phyloP scores from a whole-genome alignment of 768 basidiomycete species.

The Leccinum disarticulatum region DNA sequence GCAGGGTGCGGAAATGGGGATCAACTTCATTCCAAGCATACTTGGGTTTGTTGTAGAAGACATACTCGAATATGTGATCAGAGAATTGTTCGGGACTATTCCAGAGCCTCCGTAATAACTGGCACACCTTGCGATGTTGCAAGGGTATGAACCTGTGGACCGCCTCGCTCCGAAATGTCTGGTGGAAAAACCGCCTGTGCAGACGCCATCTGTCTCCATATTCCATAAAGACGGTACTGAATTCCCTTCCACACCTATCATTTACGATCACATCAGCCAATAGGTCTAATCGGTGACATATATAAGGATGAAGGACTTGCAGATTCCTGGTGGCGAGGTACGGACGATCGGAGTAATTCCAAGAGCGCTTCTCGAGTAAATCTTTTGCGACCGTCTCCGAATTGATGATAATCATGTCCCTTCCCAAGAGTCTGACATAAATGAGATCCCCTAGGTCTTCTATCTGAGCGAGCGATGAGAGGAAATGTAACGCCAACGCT shows the following conservation, averaged over 20 bases:
- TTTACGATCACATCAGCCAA: background rate
- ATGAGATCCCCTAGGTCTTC: conserved; percentile 42
- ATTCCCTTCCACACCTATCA: conserved; percentile 21
- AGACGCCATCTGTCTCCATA: conserved; percentile 37
- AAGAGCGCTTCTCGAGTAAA: conserved; percentile 47
- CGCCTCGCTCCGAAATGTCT: conserved; percentile 24
- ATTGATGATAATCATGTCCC: conserved; percentile 48
- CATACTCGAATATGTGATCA: conserved; percentile 36
- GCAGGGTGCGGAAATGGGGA: background rate
- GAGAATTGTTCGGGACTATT: conserved; percentile 33
- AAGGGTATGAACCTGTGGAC: conserved; percentile 30
- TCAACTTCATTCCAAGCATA: background rate
- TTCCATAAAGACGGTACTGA: conserved; percentile 25
- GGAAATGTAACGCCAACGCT: background rate
- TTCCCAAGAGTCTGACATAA: conserved; percentile 46
- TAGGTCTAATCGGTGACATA: background rate
- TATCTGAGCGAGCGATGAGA: conserved; percentile 1
- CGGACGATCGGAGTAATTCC: conserved; percentile 54
- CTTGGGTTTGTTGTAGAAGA: background rate
- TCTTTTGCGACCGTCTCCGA: conserved; percentile 41
- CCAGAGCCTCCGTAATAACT: conserved; percentile 34
- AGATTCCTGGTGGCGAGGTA: conserved; percentile 16
- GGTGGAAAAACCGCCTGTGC: conserved; percentile 31
- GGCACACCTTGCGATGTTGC: conserved; percentile 31
- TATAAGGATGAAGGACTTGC: conserved; percentile 1